Evolutionary conservation across 768 basidiomycete genomes (phyloP).

Genomic region (Galerina sulciceps): DNA sequence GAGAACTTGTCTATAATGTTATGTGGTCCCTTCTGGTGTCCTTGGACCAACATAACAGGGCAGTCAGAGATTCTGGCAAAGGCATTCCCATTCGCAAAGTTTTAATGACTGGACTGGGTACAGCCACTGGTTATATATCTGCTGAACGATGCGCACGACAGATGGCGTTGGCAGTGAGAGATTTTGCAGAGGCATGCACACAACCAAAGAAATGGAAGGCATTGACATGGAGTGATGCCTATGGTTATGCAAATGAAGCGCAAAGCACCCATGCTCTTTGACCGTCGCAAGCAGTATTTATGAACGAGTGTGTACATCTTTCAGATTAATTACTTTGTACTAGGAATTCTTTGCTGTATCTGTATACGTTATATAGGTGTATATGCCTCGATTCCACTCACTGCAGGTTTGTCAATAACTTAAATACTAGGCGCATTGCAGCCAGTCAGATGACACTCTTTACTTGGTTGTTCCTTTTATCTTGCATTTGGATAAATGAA

Average conservation of each 20-base stretch:
- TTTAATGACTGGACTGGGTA: conserved; percentile 22
- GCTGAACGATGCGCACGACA: conserved; percentile 20
- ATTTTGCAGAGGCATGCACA: conserved; percentile 18
- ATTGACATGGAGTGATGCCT: conserved; percentile 15
- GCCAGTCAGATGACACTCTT: too few species aligned
- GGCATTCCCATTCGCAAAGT: conserved; percentile 13
- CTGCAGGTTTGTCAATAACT: too few species aligned
- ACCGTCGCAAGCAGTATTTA: neutral
- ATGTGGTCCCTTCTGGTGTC: conserved; percentile 29
- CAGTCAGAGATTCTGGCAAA: neutral
- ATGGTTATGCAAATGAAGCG: conserved; percentile 4
- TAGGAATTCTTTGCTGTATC: neutral
- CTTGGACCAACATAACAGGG: conserved; percentile 15
- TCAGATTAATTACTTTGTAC: neutral
- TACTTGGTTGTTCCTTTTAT: too few species aligned
- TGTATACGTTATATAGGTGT: neutral
- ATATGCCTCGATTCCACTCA: neutral
- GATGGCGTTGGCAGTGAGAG: conserved; percentile 20
- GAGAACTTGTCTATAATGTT: conserved; percentile 29
- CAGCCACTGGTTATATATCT: conserved; percentile 16
- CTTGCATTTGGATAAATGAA: too few species aligned
- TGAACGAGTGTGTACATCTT: neutral
- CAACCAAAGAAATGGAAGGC: conserved; percentile 18
- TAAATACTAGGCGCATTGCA: too few species aligned
- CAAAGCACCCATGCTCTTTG: neutral